These are phyloP conservation scores for Caryopteris hybrid DNA, from an alignment of 305 asterid genomes.

Conservation along the genomic window DNA sequence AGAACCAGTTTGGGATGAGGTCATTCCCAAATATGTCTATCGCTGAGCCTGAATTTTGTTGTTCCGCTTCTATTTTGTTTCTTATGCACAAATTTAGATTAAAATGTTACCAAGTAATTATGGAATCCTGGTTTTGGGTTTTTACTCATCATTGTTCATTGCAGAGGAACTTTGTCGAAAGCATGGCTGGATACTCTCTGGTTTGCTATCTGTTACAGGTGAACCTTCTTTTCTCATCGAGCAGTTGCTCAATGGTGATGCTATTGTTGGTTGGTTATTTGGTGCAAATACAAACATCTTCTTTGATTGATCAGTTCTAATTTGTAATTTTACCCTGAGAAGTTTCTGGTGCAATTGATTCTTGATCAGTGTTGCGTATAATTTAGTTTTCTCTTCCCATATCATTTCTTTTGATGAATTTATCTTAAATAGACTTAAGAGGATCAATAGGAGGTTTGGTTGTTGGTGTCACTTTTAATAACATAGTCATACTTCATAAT, in stretches of 20 bases:
- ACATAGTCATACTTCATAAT: not conserved
- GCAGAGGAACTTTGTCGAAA: conserved; percentile 92
- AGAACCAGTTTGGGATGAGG: not conserved
- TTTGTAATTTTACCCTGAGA: not conserved
- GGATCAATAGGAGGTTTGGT: not conserved
- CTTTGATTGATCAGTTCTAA: not conserved
- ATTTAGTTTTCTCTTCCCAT: not conserved
- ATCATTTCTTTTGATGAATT: not conserved
- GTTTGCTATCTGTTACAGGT: conserved; percentile 96
- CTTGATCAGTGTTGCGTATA: not conserved
- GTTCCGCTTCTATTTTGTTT: not conserved
- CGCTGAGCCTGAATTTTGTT: not conserved
- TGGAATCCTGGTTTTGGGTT: not conserved
- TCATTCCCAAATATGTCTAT: not conserved
- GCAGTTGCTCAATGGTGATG: not conserved
- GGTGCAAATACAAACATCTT: not conserved
- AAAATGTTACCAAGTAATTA: not conserved
- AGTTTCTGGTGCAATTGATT: not conserved
- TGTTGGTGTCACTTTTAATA: not conserved
- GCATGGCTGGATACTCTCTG: conserved; percentile 95
- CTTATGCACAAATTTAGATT: not conserved
- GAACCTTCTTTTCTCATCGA: conserved; percentile 18
- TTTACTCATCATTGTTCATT: conserved; percentile 16
- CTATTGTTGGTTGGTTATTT: not conserved
- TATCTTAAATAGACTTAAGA: not conserved